Percentiles rank a stretch among this genome's conserved stretches.
phyloP scores from a whole-genome alignment of 345 rosid species.

The Corymbia maculata region DNA sequence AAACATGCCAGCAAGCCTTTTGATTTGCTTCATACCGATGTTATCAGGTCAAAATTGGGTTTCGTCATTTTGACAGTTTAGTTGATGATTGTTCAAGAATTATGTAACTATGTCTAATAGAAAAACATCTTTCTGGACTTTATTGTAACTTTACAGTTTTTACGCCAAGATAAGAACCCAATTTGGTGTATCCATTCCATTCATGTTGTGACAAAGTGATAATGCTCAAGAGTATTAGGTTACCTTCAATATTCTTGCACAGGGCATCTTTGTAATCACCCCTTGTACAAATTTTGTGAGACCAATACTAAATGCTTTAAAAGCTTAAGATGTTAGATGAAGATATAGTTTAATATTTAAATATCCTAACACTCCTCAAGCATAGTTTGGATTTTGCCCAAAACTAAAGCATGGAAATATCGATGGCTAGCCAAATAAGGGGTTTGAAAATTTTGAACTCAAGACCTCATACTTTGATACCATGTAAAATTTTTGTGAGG shows the following conservation, averaged over 20 bases:
- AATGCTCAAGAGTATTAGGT: neutral
- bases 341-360: neutral
- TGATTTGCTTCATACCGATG: neutral
- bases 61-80: neutral
- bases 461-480: neutral
- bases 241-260: neutral
- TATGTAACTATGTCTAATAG: neutral
- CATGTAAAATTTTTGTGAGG: neutral
- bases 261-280: neutral
- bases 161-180: neutral
- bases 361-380: neutral
- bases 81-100: neutral
- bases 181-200: neutral
- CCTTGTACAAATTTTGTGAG: neutral
- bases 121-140: neutral
- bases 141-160: neutral
- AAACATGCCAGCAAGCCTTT: neutral
- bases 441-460: neutral
- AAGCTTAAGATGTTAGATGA: neutral
- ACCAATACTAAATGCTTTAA: neutral
- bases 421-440: neutral
- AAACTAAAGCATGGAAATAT: neutral
- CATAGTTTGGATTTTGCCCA: neutral
- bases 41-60: neutral
- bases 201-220: neutral